phyloP scores from a whole-genome alignment of 345 rosid genomes.

The Adansonia digitata region DNA sequence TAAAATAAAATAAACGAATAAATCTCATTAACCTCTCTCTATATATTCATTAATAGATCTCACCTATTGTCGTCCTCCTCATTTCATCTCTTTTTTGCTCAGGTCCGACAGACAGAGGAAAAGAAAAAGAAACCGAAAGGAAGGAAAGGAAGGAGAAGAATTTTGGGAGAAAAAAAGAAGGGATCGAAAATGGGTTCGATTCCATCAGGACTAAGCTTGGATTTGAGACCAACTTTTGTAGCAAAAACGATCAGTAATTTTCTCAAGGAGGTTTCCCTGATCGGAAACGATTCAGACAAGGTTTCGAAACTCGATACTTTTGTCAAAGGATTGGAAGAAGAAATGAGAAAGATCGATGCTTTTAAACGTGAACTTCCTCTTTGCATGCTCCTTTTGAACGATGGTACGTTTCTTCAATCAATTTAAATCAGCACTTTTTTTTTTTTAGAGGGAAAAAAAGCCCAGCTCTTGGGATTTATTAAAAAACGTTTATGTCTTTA shows the following conservation, averaged over 20 bases:
- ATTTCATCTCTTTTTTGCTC: slow-evolving; percentile 2
- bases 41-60: slow-evolving; percentile 30
- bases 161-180: background rate
- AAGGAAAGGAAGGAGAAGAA: background rate
- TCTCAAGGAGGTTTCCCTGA: slow-evolving; percentile 39
- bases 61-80: slow-evolving; percentile 18
- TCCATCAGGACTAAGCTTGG: slow-evolving; percentile 68
- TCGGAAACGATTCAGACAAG: slow-evolving; percentile 41
- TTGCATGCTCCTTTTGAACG: slow-evolving; percentile 64
- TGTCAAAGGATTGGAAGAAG: slow-evolving; percentile 60
- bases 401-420: slow-evolving; percentile 48
- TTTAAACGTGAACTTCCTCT: slow-evolving; percentile 84
- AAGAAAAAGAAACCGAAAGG: background rate
- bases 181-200: slow-evolving; percentile 46
- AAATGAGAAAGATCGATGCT: slow-evolving; percentile 70
- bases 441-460: background rate
- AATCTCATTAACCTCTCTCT: slow-evolving; percentile 5
- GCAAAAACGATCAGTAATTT: slow-evolving; percentile 54
- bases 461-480: background rate
- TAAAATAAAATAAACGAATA: background rate
- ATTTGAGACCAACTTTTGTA: slow-evolving; percentile 40
- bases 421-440: background rate
- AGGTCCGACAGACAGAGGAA: background rate
- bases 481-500: background rate
- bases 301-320: slow-evolving; percentile 44